Conservation (phyloP, 805 yeast genomes). For the Sugiyamaella floridensis region DNA sequence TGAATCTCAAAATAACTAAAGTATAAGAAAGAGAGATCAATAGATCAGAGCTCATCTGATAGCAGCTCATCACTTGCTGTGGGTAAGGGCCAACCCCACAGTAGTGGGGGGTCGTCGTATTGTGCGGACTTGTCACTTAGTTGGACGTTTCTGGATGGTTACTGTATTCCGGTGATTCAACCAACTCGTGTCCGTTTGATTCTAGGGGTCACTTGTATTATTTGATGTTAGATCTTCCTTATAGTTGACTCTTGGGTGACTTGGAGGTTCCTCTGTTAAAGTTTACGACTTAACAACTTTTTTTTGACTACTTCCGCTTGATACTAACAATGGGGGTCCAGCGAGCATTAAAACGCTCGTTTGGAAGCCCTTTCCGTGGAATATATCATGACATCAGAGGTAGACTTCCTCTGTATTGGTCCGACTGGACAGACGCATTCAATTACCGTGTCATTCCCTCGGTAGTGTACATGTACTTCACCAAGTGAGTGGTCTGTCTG, state of each 20-base stretch:
- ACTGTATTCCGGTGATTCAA: too few species aligned
- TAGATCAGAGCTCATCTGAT: background rate
- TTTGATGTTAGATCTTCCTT: too few species aligned
- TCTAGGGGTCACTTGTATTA: too few species aligned
- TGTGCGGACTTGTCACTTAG: too few species aligned
- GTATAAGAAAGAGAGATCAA: background rate
- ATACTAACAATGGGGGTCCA: background rate
- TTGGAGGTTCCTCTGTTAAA: too few species aligned
- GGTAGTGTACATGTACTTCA: constrained; percentile 75
- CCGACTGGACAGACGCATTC: constrained; percentile 79
- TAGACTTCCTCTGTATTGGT: constrained; percentile 58
- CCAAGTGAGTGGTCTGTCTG: constrained; percentile 38
- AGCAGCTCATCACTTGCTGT: background rate
- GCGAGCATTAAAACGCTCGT: background rate
- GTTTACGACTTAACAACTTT: too few species aligned
- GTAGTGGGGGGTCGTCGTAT: too few species aligned
- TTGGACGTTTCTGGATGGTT: too few species aligned
- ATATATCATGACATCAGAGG: constrained; percentile 44
- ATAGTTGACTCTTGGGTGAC: too few species aligned
- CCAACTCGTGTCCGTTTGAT: too few species aligned
- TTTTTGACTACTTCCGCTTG: background rate
- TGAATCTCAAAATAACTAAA: too few species aligned
- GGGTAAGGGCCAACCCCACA: background rate
- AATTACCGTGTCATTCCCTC: constrained; percentile 87
- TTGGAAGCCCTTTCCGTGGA: constrained; percentile 40